Percentiles rank a stretch among this genome's conserved stretches.
phyloP scores from a whole-genome alignment of 202 grass and related monocot species.

The Setaria viridis region DNA sequence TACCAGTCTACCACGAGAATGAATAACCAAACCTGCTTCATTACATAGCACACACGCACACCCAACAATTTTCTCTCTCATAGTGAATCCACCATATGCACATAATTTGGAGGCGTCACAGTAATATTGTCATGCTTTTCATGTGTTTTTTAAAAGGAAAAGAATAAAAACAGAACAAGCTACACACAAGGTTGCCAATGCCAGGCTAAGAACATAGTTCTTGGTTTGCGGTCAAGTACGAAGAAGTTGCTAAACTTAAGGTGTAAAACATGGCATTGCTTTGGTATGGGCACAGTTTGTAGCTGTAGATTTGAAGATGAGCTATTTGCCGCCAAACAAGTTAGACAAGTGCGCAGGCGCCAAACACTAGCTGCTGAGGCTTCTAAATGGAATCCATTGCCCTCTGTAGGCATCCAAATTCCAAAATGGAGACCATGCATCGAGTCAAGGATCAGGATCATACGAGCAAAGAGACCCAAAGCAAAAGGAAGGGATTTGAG shows the following conservation, averaged over 20 bases:
- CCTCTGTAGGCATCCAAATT: slow-evolving; percentile 43
- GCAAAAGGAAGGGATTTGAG: slow-evolving; percentile 9
- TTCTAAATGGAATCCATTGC: slow-evolving; percentile 33
- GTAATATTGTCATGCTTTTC: background rate
- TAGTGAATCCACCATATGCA: background rate
- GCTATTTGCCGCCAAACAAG: background rate
- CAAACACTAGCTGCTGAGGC: background rate
- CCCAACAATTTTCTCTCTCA: background rate
- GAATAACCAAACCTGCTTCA: background rate
- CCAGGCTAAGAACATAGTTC: background rate
- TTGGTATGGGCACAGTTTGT: slow-evolving; percentile 11
- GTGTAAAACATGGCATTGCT: background rate
- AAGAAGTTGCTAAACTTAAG: slow-evolving; percentile 10
- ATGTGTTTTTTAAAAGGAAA: background rate
- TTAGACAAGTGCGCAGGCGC: background rate
- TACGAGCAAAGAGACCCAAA: slow-evolving; percentile 50
- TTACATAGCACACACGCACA: background rate
- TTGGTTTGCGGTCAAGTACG: background rate
- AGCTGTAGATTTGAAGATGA: background rate
- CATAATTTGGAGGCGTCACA: slow-evolving; percentile 8
- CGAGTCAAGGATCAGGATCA: slow-evolving; percentile 47
- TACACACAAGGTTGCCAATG: background rate
- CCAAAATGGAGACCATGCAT: slow-evolving; percentile 11
- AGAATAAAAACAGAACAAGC: background rate
- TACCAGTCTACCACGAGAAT: slow-evolving; percentile 24